Conservation (phyloP, 495 filamentous ascomycete genomes). For the Parathielavia appendiculata region DNA sequence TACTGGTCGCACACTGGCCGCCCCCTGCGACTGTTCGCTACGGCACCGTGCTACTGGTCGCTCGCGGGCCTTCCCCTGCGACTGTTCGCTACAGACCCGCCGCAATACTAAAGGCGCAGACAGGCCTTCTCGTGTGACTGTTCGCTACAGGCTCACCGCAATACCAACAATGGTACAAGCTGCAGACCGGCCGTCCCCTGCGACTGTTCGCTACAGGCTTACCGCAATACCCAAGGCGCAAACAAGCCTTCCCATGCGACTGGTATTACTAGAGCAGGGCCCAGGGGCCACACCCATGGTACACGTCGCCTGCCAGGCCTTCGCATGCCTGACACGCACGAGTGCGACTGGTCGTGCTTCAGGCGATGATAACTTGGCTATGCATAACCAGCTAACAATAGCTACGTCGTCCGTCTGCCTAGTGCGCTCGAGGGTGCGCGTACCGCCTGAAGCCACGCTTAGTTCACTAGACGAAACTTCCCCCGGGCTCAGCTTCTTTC, state of each 20-base stretch:
- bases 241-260: slow-evolving; percentile 6
- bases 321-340: slow-evolving; percentile 1
- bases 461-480: no score
- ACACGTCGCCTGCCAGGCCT: slow-evolving; percentile 1
- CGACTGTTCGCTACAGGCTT: slow-evolving; percentile 5
- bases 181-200: slow-evolving; percentile 8
- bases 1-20: no score
- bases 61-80: no score
- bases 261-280: slow-evolving; percentile 4
- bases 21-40: slow-evolving; percentile 8
- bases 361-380: no score
- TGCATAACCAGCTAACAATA: no score
- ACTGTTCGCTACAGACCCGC: no score
- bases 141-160: not conserved
- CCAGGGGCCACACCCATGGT: no score
- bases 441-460: no score
- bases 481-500: no score
- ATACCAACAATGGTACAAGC: no score
- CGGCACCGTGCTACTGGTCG: slow-evolving; percentile 5
- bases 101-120: no score
- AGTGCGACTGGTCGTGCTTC: slow-evolving; percentile 12
- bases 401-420: not conserved
- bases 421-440: no score
- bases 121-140: not conserved
- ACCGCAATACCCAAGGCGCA: slow-evolving; percentile 2